Conservation (phyloP, 306 rosid genomes). For the Inga laurina region DNA sequence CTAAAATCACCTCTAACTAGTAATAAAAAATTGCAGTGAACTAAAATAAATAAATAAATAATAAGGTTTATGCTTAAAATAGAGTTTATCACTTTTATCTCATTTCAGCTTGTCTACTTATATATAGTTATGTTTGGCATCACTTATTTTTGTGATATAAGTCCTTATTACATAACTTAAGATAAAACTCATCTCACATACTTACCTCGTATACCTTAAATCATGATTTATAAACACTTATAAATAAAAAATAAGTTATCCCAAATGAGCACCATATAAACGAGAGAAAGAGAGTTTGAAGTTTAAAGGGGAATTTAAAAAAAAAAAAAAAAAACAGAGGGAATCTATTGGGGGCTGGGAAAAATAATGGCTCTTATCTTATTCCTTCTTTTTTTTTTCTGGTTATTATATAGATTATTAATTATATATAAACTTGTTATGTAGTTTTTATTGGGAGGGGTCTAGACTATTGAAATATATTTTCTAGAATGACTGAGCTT, state of each 20-base stretch:
- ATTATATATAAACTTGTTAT: too few relatives aligned
- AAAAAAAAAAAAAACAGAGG: background rate
- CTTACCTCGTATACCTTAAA: too few relatives aligned
- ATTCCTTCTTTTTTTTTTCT: background rate
- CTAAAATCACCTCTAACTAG: background rate
- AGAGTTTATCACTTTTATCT: background rate
- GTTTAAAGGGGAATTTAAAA: too few relatives aligned
- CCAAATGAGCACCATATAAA: too few relatives aligned
- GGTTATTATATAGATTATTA: too few relatives aligned
- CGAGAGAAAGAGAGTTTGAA: too few relatives aligned
- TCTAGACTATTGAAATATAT: background rate
- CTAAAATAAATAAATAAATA: background rate
- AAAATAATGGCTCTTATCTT: background rate
- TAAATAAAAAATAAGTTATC: too few relatives aligned
- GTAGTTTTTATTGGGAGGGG: background rate
- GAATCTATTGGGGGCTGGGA: background rate
- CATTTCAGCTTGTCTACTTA: background rate
- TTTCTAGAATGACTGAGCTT: constrained; percentile 6
- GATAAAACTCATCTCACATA: too few relatives aligned
- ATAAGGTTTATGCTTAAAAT: background rate
- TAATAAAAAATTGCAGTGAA: background rate
- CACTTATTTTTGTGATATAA: too few relatives aligned
- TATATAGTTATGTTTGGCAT: too few relatives aligned
- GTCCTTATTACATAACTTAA: too few relatives aligned
- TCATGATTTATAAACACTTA: too few relatives aligned